Base-by-base conservation (phyloP, 2,329 filamentous ascomycete genomes). In the Colletotrichum tropicale region DNA sequence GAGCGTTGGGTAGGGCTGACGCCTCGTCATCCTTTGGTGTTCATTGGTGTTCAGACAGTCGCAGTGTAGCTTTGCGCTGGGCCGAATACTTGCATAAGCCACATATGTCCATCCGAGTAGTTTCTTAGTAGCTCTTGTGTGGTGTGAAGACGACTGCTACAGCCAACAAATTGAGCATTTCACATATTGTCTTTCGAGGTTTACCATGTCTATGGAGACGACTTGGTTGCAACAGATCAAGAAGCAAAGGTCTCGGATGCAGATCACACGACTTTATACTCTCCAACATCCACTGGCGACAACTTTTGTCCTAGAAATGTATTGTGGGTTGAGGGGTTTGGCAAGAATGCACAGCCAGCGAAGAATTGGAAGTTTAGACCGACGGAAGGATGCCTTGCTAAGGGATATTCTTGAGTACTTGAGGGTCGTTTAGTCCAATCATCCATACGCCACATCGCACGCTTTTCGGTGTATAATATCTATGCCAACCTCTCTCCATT, bases 301-400 rank as follows among this genome's bases (percentile, higher is more conserved):
- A 12, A 21, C 2, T 21, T 21, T 7, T 3, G 0, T 12, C 1
- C 18, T n/a, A n/a, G 6, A 12, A 48, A 0, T 21, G 9, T 18
- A 0, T 21, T 12, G 3, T 21, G 6, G 43, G n/a, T 3, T 13
- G 43, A 21, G 18, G 1, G 43, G 10, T 1, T 21, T 43, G 38
- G 18, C 16, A 43, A n/a, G 0, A n/a, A n/a, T n/a, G 3, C 16
- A 43, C 18, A 43, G 38, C 18, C 38, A n/a, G 18, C 16, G 2
- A 43, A 8, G 8, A 3, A 10, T 18, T 10, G 18, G 1, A 2
- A 6, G 1, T 43, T 43, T 3, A 3, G 38, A 43, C 16, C 38
- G 38, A 3, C 18, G 38, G 38, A 43, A 43, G 18, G 38, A n/a
- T n/a, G 38, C 16, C 18, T 3, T 43, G 38, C 3, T 6, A 38